Evolutionary conservation across 148 eudicot species (phyloP).

Genomic region (Rhododendron ovatum): DNA sequence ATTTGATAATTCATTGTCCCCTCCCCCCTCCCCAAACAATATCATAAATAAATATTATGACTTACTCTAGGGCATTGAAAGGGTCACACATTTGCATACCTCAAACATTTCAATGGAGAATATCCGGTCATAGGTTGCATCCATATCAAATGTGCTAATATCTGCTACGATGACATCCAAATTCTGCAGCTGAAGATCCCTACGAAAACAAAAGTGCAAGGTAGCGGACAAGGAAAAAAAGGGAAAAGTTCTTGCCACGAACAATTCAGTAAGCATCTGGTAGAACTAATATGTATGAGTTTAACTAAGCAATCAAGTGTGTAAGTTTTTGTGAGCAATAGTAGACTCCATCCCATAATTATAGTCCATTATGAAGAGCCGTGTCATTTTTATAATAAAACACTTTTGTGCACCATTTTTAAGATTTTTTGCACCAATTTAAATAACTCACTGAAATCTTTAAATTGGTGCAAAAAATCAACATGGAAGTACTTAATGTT

Average conservation of each 20-base stretch:
- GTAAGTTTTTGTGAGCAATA: neutral
- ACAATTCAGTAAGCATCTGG: neutral
- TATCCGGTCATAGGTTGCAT: conserved; percentile 73
- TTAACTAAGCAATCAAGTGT: neutral
- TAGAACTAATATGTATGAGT: neutral
- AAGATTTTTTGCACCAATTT: neutral
- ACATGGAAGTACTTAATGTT: neutral
- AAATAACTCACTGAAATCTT: neutral
- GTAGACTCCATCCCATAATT: neutral
- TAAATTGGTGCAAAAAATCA: neutral
- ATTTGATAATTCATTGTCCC: neutral
- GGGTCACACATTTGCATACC: conserved; percentile 40
- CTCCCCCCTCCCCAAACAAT: neutral
- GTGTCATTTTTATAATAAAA: neutral
- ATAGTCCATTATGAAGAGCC: neutral
- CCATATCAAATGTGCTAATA: conserved; percentile 83
- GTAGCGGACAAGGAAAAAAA: neutral
- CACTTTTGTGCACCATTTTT: neutral
- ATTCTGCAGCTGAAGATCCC: conserved; percentile 74
- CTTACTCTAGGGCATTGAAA: neutral
- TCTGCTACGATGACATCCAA: conserved; percentile 82
- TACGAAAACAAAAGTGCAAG: conserved; percentile 18
- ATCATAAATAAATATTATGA: conserved; percentile 1
- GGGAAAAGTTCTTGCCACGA: neutral
- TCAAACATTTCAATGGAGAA: conserved; percentile 97